Evolutionary conservation across 202 grass and related monocot species (phyloP).

Genomic region (Digitaria exilis): DNA sequence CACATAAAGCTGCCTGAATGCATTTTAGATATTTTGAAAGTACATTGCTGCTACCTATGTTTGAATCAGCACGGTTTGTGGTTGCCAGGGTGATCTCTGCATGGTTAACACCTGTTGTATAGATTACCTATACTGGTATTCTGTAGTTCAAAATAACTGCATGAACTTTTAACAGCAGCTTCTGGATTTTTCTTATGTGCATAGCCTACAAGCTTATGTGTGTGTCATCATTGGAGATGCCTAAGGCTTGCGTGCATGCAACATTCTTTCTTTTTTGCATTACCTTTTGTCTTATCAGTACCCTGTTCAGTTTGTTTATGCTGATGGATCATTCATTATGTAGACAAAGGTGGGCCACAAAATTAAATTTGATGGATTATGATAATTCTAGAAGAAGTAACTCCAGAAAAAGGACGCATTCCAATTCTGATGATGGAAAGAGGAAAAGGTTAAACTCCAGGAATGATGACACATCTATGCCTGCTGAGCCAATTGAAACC

Average conservation of each 20-base stretch:
- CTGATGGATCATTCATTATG: constrained; percentile 34
- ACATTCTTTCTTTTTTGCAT: constrained; percentile 16
- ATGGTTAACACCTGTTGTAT: neutral
- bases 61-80: neutral
- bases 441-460: constrained; percentile 71
- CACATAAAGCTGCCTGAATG: neutral
- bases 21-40: neutral
- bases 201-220: constrained; percentile 18
- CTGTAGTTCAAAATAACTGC: constrained; percentile 6
- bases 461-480: constrained; percentile 51
- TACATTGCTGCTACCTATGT: neutral
- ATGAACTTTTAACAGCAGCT: constrained; percentile 17
- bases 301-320: constrained; percentile 29
- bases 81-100: neutral
- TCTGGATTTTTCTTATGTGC: constrained; percentile 13
- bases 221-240: neutral
- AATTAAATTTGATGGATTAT: constrained; percentile 54
- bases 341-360: constrained; percentile 17
- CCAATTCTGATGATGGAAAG: constrained; percentile 62
- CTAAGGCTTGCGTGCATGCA: neutral
- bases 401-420: constrained; percentile 47
- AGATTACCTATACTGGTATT: constrained; percentile 16
- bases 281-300: neutral
- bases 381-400: constrained; percentile 46
- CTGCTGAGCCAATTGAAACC: constrained; percentile 76